Evolutionary conservation across 148 eudicot species (phyloP).

Genomic region (Pouteria glomerata): DNA sequence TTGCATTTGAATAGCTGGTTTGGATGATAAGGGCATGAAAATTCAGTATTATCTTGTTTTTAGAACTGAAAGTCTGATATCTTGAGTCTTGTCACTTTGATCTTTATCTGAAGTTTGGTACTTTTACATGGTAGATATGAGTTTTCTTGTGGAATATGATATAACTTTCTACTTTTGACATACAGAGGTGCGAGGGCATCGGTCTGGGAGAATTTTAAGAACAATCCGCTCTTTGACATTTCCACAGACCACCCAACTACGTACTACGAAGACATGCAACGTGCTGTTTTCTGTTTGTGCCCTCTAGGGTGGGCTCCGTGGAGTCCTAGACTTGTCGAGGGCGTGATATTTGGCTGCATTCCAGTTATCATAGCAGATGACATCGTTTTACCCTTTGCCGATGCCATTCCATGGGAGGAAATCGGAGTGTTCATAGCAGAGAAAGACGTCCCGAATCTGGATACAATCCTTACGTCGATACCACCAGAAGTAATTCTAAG

Average conservation of each 20-base stretch:
- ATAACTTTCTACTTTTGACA: background rate
- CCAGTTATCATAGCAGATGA: conserved; percentile 95
- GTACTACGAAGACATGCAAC: conserved; percentile 93
- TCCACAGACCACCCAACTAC: conserved; percentile 95
- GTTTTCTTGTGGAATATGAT: too few species aligned
- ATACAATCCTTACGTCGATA: conserved; percentile 75
- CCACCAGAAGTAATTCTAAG: conserved; percentile 75
- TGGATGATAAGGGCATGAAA: too few species aligned
- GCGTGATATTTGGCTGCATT: conserved; percentile 89
- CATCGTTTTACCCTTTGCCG: conserved; percentile 90
- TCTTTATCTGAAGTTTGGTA: too few species aligned
- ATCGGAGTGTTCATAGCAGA: conserved; percentile 80
- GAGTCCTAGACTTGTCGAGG: conserved; percentile 95
- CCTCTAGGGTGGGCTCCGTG: conserved; percentile 99
- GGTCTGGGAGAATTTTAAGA: conserved; percentile 94
- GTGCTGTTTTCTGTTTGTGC: conserved; percentile 87
- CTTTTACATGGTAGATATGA: too few species aligned
- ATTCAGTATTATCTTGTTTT: too few species aligned
- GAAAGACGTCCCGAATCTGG: conserved; percentile 80
- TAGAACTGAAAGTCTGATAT: too few species aligned
- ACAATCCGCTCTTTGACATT: conserved; percentile 91
- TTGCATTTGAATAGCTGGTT: too few species aligned
- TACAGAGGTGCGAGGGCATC: conserved; percentile 89
- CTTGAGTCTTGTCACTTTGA: too few species aligned
- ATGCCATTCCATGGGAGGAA: conserved; percentile 98